A percentile compares a stretch with the other conserved stretches of the same genome.
Evolutionary conservation across 176 grass and related monocot species (phyloP).

Genomic region (Avena eriantha): DNA sequence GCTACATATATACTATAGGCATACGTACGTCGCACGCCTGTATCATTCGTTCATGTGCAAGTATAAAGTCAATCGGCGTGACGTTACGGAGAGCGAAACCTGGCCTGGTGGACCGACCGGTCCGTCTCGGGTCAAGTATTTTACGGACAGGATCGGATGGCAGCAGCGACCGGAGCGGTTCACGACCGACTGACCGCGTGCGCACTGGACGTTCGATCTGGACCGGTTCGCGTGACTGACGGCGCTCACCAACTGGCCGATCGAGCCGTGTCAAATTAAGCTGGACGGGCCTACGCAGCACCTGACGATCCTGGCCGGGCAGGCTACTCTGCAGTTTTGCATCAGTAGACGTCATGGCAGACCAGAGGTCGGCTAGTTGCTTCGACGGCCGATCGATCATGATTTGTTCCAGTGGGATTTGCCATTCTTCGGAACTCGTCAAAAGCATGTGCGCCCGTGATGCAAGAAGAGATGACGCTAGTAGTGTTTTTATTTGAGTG

Average conservation of each 20-base stretch:
- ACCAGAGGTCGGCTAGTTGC: not conserved
- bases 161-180: not conserved
- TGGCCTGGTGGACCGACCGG: not conserved
- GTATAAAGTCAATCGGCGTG: not conserved
- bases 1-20: no score
- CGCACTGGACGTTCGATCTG: not conserved
- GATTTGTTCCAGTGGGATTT: not conserved
- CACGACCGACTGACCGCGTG: not conserved
- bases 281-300: not conserved
- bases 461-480: not conserved
- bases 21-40: not conserved
- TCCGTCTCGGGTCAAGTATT: not conserved
- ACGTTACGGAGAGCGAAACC: not conserved
- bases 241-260: not conserved
- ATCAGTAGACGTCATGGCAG: no score
- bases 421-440: not conserved
- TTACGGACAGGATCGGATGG: not conserved
- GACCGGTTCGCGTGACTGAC: not conserved
- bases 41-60: not conserved
- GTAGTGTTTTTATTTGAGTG: no score
- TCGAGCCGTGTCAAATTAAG: slow-evolving; percentile 1
- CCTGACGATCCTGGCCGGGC: no score
- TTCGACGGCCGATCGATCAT: not conserved
- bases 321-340: no score
- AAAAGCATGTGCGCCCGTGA: not conserved